Percentiles rank a stretch among this genome's conserved stretches.
These are phyloP conservation scores for Podila epicladia DNA, from an alignment of 192 early-diverging fungal genomes.

Conservation along the genomic window DNA sequence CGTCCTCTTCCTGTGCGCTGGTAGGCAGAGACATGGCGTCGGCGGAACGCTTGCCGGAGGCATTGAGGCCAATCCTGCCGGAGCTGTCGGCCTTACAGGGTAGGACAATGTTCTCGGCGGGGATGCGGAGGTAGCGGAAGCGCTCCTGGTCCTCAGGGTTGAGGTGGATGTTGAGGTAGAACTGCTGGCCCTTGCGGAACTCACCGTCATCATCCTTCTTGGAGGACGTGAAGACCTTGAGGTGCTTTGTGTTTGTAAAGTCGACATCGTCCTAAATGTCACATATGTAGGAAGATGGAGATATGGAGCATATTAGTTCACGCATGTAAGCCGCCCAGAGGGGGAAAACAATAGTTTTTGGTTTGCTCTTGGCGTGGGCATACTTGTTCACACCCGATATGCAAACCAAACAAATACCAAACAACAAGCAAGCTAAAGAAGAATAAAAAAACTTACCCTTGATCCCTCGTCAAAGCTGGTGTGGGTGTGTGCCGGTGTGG, in stretches of 20 bases:
- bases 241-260: constrained; percentile 25
- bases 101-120: constrained; percentile 43
- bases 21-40: constrained; percentile 36
- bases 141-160: constrained; percentile 33
- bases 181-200: constrained; percentile 52
- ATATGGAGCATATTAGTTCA: too few species aligned
- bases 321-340: background rate
- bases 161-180: constrained; percentile 44
- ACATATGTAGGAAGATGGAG: background rate
- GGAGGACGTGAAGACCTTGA: constrained; percentile 51
- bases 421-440: background rate
- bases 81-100: constrained; percentile 36
- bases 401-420: too few species aligned
- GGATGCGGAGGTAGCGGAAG: constrained; percentile 43
- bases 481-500: constrained; percentile 33
- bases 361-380: too few species aligned
- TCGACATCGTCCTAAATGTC: constrained; percentile 27
- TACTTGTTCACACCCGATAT: too few species aligned
- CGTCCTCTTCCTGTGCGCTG: constrained; percentile 51
- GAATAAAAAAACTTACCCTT: constrained; percentile 28
- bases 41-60: constrained; percentile 36
- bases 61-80: constrained; percentile 31
- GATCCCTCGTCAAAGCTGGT: constrained; percentile 39
- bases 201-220: constrained; percentile 53
- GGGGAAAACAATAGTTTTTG: background rate